Conservation (phyloP, 2,329 filamentous ascomycete genomes). For the Botrytis fragariae region DNA sequence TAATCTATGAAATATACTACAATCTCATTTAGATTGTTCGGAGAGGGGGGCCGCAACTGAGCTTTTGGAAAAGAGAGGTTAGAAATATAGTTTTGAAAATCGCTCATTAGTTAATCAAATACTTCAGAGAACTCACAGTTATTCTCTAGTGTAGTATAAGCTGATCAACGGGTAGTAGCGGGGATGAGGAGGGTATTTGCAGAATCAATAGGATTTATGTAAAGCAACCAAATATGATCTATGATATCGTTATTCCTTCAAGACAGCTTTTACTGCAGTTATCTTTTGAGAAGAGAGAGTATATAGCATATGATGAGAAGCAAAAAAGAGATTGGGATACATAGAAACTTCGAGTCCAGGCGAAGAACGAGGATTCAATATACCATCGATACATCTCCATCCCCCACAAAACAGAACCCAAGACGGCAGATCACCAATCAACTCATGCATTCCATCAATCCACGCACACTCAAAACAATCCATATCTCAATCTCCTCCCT, state of each 20-base stretch:
- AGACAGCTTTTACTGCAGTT: not conserved
- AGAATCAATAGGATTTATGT: not conserved
- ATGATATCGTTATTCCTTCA: not conserved
- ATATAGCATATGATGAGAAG: not conserved
- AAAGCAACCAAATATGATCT: not conserved
- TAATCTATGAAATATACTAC: not conserved
- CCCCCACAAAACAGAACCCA: not conserved
- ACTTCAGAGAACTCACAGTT: not conserved
- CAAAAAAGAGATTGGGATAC: not conserved
- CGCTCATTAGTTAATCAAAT: not conserved
- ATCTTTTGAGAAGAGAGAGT: not conserved
- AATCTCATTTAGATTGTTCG: not conserved
- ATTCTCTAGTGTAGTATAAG: not conserved
- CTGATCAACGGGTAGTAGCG: not conserved
- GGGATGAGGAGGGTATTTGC: not conserved
- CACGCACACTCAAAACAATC: fast-evolving
- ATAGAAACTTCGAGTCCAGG: not conserved
- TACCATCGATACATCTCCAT: not conserved
- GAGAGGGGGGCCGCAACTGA: not conserved
- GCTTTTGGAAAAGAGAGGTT: not conserved
- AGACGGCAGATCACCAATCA: not conserved
- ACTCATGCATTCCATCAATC: not conserved
- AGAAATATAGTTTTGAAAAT: not conserved
- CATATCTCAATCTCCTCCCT: not conserved
- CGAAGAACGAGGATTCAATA: not conserved